Base-by-base conservation (phyloP, 2,329 filamentous ascomycete genomes). In the Aspergillus tamarii region DNA sequence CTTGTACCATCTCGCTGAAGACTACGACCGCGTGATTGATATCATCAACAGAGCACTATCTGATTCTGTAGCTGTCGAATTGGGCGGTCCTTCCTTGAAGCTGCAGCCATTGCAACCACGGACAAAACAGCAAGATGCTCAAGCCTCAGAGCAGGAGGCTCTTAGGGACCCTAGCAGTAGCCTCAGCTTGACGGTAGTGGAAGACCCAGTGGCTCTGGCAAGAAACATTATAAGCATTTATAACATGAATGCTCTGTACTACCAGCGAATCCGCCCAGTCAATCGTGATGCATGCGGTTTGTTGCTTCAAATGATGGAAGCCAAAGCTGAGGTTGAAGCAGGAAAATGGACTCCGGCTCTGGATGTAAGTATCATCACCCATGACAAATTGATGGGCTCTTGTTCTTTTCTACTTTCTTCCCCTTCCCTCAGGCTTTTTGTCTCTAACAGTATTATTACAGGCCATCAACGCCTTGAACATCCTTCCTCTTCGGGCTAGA, bases 11-110 rank as follows among this genome's bases (percentile, higher is more conserved):
- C 84, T 99, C 50, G 94, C 95, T 0, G 92, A 93, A 73, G 94
- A 99, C 77, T 98, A 96, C 76, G 93, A 99, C 76, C 93, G 89
- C 60, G 96, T 98, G n/a, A 88, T 97, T 50, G 84, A 87, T 30
- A 94, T 98, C 68, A 88, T 98, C 73, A 97, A 94, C 78, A 90
- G 93, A 45, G 91, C 94, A 4, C 84, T 99, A 41, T 96, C 94
- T 61, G 93, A 98, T 77, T 92, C 93, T 52, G 89, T 98, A 64
- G 90, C 92, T 14, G 85, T 94, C 12, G 93, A 96, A 72, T 86
- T 97, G 70, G 93, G 93, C 59, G 90, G 95, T 70, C 89, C 93
- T 63, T 88, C 90, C 21, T 84, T 94, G 78, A 89, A 89, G 48
- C 82, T 96, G 57, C 88, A 93, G 78, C 92, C 93, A 3, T 83